Evolutionary conservation across 352 stramenopile genomes (phyloP), one percentile per base, ranked within the genome.

Genomic region (Pythium dissotocum): DNA sequence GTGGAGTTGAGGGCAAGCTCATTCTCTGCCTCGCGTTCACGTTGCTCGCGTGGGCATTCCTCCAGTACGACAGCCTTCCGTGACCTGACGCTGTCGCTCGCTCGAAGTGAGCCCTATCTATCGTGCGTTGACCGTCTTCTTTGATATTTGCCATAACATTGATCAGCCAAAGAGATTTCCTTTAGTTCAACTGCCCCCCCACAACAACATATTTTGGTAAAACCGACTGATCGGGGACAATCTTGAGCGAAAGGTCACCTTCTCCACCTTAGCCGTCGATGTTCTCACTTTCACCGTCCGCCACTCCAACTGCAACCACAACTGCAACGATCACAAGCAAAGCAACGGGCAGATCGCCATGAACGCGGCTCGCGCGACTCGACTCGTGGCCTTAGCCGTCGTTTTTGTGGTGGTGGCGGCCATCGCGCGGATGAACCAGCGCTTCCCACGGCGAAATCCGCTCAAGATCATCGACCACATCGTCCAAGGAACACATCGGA

Each of bases 21-120:
- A 53, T 68, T 28, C 30, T 68, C 8, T 46, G 62, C 16, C 53
- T 68, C 14, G 62, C 52, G 6, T 57, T 68, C 53, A 62, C 54
- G 24, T 18, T 68, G 18, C 53, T 68, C 18, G 62, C 30, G 2
- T 55, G 60, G 21, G 62, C 62, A 1, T 42, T 68, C 21, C 62
- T 68, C 35, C 62, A 61, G n/a, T 62, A 62, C 44, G 62, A 57
- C 28, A 40, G 62, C 28, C 21, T 52, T 12, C 2, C 24, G 6
- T 59, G 21, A 53, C 13, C 3, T 33, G 18, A 53, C 10, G 10
- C 13, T 44, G 38, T 9, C 13, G 38, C 10, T 13, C 13, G 38
- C 10, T 44, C 38, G 1, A 44, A 14, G 38, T 18, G 38, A 53
- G 46, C 46, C 46, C 18, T 14, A 32, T 21, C 40, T 48, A 9